Evolutionary conservation across 495 filamentous ascomycete species (phyloP).

Genomic region (Melanomma pulvis-pyrius): DNA sequence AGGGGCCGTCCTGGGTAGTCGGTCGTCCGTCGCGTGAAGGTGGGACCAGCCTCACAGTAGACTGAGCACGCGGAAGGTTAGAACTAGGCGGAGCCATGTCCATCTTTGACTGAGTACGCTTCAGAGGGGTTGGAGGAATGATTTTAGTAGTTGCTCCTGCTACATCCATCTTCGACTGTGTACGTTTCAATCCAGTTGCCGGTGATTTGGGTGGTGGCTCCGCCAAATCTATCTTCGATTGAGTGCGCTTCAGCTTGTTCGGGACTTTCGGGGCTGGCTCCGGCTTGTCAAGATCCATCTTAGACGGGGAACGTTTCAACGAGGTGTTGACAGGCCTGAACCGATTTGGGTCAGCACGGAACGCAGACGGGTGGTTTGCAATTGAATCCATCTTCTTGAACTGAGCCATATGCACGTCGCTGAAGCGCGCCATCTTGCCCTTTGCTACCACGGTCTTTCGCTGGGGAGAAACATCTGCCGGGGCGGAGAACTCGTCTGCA

Average conservation of each 20-base stretch:
- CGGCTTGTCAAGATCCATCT: slow-evolving; percentile 67
- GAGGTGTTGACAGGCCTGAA: slow-evolving; percentile 57
- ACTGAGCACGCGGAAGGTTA: slow-evolving; percentile 42
- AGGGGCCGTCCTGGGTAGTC: slow-evolving; percentile 16
- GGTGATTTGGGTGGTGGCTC: slow-evolving; percentile 41
- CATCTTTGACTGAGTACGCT: slow-evolving; percentile 45
- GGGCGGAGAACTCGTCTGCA: slow-evolving; percentile 23
- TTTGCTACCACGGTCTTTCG: slow-evolving; percentile 79
- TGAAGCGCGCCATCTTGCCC: slow-evolving; percentile 75
- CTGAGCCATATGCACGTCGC: slow-evolving; percentile 77
- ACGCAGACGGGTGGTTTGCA: slow-evolving; percentile 77
- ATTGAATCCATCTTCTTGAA: slow-evolving; percentile 99
- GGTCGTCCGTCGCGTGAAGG: slow-evolving; percentile 23
- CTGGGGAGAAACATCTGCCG: slow-evolving; percentile 43
- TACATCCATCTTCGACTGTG: slow-evolving; percentile 47
- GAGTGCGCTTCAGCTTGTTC: slow-evolving; percentile 33
- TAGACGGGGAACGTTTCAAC: slow-evolving; percentile 76
- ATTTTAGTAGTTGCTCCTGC: slow-evolving; percentile 38
- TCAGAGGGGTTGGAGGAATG: slow-evolving; percentile 8
- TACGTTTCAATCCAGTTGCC: slow-evolving; percentile 28
- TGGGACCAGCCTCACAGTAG: slow-evolving; percentile 32
- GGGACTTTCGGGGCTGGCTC: slow-evolving; percentile 37
- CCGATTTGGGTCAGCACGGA: slow-evolving; percentile 65
- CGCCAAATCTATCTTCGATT: slow-evolving; percentile 47
- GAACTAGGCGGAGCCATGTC: slow-evolving; percentile 43